phyloP scores from a whole-genome alignment of 495 filamentous ascomycete species.

The Daldinia grandis region DNA sequence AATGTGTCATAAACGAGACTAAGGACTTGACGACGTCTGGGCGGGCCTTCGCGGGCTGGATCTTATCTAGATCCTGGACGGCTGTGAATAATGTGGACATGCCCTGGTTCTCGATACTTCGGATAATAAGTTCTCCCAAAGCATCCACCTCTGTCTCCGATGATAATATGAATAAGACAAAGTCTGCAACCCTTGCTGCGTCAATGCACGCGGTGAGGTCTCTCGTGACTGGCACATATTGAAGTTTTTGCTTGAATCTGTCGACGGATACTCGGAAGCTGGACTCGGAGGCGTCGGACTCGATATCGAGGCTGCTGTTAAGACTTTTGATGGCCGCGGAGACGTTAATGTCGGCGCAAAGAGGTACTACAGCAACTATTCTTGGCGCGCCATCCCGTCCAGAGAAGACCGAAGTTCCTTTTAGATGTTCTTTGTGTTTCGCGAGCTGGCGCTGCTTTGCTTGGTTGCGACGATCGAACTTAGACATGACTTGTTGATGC shows the following conservation, averaged over 20 bases:
- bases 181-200: constrained; percentile 88
- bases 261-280: constrained; percentile 75
- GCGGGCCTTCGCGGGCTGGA: constrained; percentile 80
- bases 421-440: constrained; percentile 82
- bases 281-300: constrained; percentile 68
- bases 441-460: constrained; percentile 82
- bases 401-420: constrained; percentile 78
- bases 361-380: constrained; percentile 88
- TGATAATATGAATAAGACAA: constrained; percentile 83
- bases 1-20: constrained; percentile 90
- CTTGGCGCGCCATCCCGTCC: constrained; percentile 87
- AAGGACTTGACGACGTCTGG: constrained; percentile 79
- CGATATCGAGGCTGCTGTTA: constrained; percentile 80
- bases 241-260: constrained; percentile 89
- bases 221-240: constrained; percentile 77
- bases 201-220: constrained; percentile 81
- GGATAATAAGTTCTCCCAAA: constrained; percentile 79
- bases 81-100: constrained; percentile 84
- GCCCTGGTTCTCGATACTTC: constrained; percentile 90
- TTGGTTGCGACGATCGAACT: constrained; percentile 92
- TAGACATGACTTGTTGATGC: constrained; percentile 96
- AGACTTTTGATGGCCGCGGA: constrained; percentile 71
- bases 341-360: constrained; percentile 75
- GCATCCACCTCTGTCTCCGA: constrained; percentile 82
- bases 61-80: constrained; percentile 77